Evolutionary conservation across 257 asterid genomes (phyloP), one percentile per base, ranked within the genome.

Genomic region (Verbascum thapsus): DNA sequence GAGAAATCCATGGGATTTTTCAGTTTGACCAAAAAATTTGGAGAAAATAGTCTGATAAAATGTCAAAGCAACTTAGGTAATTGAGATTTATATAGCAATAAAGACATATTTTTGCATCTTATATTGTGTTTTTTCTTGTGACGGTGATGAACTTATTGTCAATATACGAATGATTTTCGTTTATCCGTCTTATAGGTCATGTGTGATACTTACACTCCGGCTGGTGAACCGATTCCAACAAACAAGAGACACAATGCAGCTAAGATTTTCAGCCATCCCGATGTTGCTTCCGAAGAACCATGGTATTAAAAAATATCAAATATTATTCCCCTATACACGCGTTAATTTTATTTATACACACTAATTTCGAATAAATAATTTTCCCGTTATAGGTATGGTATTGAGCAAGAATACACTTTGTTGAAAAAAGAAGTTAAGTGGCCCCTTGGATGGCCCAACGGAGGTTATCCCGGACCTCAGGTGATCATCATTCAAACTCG

Each of bases 191-290:
- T 50, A 16, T 72, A 85, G 92, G 92, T 85, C 6, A 80, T 85
- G 85, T 85, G 94, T 40, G 94, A 85, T 57, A 76, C 90, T 5
- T 85, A 85, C 66, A 85, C 90, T 15, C 90, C 94, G 2, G 84
- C 87, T 10, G 90, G 94, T 0, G 90, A 85, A 70, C 85, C 87
- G 0, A 85, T 85, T 23, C 87, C 94, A 1, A 82, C 94, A 7
- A 85, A 82, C 81, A 85, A 85, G 80, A 80, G 94, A 72, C 63
- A 75, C 34, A 58, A 23, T 3, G 90, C 94, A 0, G 85, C 87
- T 39, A 76, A 82, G 58, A 67, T 82, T 55, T 85, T 85, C 63
- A 76, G 79, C 78, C 64, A 80, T 60, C 82, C 87, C 12, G 81
- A 76, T 52, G 90, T 85, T 20, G 78, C 30, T 58, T 56, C 74